Evolutionary conservation across 2,329 filamentous ascomycete genomes (phyloP).

Genomic region (Leptographium galeiforme): DNA sequence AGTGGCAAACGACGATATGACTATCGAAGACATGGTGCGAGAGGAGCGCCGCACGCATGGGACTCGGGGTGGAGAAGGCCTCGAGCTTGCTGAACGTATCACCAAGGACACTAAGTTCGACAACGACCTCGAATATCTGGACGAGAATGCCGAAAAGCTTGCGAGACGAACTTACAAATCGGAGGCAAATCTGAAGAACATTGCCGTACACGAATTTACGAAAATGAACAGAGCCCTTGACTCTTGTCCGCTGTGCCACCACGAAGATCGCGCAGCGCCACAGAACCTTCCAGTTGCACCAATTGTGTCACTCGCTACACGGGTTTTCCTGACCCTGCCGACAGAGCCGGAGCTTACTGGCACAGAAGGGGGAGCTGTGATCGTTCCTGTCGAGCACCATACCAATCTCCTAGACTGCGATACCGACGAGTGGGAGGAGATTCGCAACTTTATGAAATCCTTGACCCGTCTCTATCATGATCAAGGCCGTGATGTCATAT

Average conservation of each 20-base stretch:
- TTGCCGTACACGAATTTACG: conserved; percentile 77
- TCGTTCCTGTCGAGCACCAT: conserved; percentile 78
- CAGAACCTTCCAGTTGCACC: conserved; percentile 62
- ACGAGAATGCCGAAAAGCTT: conserved; percentile 87
- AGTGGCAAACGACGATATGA: conserved; percentile 90
- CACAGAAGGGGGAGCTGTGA: conserved; percentile 65
- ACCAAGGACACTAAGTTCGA: conserved; percentile 86
- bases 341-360: conserved; percentile 73
- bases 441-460: conserved; percentile 98
- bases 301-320: conserved; percentile 70
- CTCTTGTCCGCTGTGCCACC: conserved; percentile 78
- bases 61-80: conserved; percentile 64
- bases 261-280: conserved; percentile 63
- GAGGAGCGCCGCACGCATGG: conserved; percentile 80
- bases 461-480: conserved; percentile 90
- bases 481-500: conserved; percentile 81
- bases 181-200: conserved; percentile 75
- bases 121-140: conserved; percentile 90
- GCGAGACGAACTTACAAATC: conserved; percentile 79
- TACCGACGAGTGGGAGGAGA: conserved; percentile 98
- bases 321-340: conserved; percentile 76
- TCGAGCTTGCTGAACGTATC: conserved; percentile 79
- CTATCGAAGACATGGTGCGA: conserved; percentile 89
- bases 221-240: conserved; percentile 80
- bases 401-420: conserved; percentile 93